These are phyloP conservation scores for Wickerhamomyces ciferrii DNA, from an alignment of 805 yeast species.

Conservation along the genomic window DNA sequence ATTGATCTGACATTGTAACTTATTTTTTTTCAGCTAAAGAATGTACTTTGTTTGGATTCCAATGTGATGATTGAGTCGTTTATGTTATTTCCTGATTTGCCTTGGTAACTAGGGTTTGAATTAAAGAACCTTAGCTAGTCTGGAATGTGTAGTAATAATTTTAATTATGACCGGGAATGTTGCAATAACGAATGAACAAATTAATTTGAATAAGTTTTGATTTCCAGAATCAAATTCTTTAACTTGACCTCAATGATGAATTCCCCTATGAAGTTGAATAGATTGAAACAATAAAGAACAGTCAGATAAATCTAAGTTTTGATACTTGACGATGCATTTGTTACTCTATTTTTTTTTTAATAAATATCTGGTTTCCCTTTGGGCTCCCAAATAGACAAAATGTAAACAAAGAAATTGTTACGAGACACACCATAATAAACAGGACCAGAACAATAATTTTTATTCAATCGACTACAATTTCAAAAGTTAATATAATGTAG, in stretches of 20 bases:
- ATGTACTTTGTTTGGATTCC: not conserved
- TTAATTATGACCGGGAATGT: too few species aligned
- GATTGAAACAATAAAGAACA: too few species aligned
- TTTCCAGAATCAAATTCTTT: too few species aligned
- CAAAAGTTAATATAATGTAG: not conserved
- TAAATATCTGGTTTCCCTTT: too few species aligned
- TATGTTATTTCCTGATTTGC: not conserved
- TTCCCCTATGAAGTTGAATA: too few species aligned
- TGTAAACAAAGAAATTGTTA: not conserved
- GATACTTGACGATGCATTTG: not conserved
- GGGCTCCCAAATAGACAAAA: not conserved
- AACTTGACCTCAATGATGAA: too few species aligned
- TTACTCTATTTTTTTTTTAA: not conserved
- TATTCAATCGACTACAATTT: not conserved
- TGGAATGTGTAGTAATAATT: not conserved
- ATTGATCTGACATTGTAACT: not conserved
- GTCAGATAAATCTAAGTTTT: not conserved
- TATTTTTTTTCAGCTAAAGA: not conserved
- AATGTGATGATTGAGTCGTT: not conserved
- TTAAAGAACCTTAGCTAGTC: not conserved
- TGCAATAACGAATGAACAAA: too few species aligned
- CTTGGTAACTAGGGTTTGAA: not conserved
- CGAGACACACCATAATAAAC: not conserved
- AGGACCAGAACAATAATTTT: too few species aligned
- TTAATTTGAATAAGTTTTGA: too few species aligned